Evolutionary conservation across 2,329 filamentous ascomycete species (phyloP), one percentile per base, ranked within the genome.

Genomic region (Xylaria sp.): DNA sequence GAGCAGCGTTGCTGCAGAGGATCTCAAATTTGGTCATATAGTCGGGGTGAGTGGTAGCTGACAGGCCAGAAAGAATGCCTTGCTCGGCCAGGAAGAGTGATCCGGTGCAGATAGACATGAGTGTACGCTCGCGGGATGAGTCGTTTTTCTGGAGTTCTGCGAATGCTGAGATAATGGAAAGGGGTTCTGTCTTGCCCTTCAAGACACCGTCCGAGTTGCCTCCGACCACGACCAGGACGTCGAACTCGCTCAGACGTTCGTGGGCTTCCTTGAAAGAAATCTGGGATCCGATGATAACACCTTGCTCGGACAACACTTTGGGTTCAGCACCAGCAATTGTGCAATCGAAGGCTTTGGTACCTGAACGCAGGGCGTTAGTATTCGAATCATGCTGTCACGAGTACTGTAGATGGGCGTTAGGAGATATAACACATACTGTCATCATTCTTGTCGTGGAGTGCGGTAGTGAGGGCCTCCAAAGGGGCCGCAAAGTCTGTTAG

Each of bases 11-110:
- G 80, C 91, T 92, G 85, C 92, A 94, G 74, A 94, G 82, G 76
- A 90, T 94, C 85, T 96, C 93, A 78, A 97, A 89, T 73, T 89
- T 91, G 80, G 92, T 94, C 76, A 94, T 87, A 82, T 86, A 90
- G 81, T 96, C 92, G 70, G 92, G 90, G 81, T 96, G 93, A 68
- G 92, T 95, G 72, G 93, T 97, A 75, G 92, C 93, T 37, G 91
- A 90, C 32, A 96, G 85, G 72, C 93, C 93, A 73, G 90, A 89
- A 70, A 97, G 88, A 78, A 96, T 89, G 74, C 92, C 93, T 76
- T 90, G 87, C 77, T 92, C 85, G 70, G 91, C 93, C 60, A 95
- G 88, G 82, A 95, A 88, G 78, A 95, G 88, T 52, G 91, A 88
- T 72, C 92, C 93, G 56, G 92, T 93, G 84, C 92, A 94, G 80